Conservation (phyloP, 176 grass and related monocot species). For the bread wheat (Triticum aestivum) region IWGSC_CS_RefSeq_v2.1 NC_057813.1:645083101-645083600, state of each 20-base stretch:
- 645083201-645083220: constrained; percentile 36
- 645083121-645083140: constrained; percentile 48
- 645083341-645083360: constrained; percentile 67
- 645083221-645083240: not conserved
- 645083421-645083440: constrained; percentile 24
- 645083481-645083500: not conserved
- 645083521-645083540: not conserved
- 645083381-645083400: not conserved
- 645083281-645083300: not conserved
- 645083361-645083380: constrained; percentile 19
- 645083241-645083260: not conserved
- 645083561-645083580: constrained; percentile 33
- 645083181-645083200: constrained; percentile 49
- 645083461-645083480: not conserved
- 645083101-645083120: constrained; percentile 50
- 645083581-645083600: constrained; percentile 26
- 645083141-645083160: constrained; percentile 47
- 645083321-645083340: constrained; percentile 63
- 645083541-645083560: not conserved
- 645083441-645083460: not conserved
- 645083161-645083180: constrained; percentile 48
- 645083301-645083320: constrained; percentile 18
- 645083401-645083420: constrained; percentile 17
- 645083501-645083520: not conserved
- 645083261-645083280: not conserved